phyloP scores from a whole-genome alignment of 148 eudicot genomes.

The Silene uniflora region DNA sequence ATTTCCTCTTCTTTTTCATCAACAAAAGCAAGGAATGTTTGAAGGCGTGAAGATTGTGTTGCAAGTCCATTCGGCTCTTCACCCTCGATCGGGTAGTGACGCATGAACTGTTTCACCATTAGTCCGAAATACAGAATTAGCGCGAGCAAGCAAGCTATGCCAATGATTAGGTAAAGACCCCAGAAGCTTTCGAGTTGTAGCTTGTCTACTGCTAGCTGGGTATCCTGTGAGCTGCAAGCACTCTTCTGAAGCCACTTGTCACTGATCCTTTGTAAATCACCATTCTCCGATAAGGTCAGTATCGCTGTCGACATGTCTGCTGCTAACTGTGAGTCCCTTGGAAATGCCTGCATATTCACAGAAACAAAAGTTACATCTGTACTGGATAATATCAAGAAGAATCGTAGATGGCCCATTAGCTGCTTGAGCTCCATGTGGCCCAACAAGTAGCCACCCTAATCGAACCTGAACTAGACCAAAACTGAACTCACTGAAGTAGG shows the following conservation, averaged over 20 bases:
- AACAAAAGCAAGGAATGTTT: slow-evolving; percentile 53
- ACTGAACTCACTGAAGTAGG: too few relatives aligned
- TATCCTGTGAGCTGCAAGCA: slow-evolving; percentile 58
- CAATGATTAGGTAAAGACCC: slow-evolving; percentile 80
- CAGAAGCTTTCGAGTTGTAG: slow-evolving; percentile 64
- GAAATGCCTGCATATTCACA: slow-evolving; percentile 57
- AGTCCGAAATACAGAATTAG: slow-evolving; percentile 38
- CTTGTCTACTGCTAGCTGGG: slow-evolving; percentile 44
- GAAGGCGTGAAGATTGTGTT: slow-evolving; percentile 37
- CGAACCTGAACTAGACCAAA: too few relatives aligned
- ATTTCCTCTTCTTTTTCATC: slow-evolving; percentile 56
- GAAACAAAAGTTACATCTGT: background rate
- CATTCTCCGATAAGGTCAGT: slow-evolving; percentile 60
- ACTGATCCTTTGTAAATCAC: slow-evolving; percentile 70
- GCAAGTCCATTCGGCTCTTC: background rate
- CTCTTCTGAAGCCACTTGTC: slow-evolving; percentile 72
- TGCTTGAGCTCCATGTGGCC: too few relatives aligned
- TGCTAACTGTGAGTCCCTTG: slow-evolving; percentile 70
- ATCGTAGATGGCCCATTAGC: too few relatives aligned
- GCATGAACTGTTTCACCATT: slow-evolving; percentile 38
- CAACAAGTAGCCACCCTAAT: too few relatives aligned
- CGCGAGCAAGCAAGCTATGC: slow-evolving; percentile 52
- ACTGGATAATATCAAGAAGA: too few relatives aligned
- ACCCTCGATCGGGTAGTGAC: slow-evolving; percentile 30
- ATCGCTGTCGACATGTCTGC: slow-evolving; percentile 69